phyloP scores from a whole-genome alignment of 2,329 filamentous ascomycete genomes.

The Talaromyces sp. region DNA sequence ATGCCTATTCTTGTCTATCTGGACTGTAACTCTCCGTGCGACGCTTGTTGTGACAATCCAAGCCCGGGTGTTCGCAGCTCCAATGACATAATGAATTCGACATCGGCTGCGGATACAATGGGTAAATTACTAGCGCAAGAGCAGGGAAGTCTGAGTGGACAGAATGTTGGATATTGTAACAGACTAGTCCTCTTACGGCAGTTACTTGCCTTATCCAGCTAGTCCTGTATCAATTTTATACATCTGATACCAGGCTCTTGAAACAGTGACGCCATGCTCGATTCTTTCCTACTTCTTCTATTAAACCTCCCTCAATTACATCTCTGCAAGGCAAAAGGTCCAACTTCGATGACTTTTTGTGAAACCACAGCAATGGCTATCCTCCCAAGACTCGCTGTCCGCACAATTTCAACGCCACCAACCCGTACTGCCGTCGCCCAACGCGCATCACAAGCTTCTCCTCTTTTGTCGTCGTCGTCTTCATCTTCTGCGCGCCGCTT shows the following conservation, averaged over 20 bases:
- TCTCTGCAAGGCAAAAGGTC: neutral
- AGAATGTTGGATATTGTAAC: neutral
- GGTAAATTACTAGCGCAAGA: neutral
- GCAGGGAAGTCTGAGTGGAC: neutral
- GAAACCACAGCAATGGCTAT: neutral
- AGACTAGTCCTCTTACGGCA: neutral
- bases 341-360: neutral
- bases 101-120: neutral
- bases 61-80: neutral
- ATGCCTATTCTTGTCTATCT: neutral
- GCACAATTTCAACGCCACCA: neutral
- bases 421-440: neutral
- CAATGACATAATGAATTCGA: constrained; percentile 2
- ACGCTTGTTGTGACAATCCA: neutral
- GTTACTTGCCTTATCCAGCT: neutral
- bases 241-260: neutral
- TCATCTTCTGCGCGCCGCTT: constrained; percentile 28
- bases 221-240: neutral
- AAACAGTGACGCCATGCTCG: neutral
- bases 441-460: neutral
- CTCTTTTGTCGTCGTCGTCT: neutral
- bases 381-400: neutral
- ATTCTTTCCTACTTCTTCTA: neutral
- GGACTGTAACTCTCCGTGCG: neutral
- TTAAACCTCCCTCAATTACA: neutral